Conservation (phyloP, 2,329 filamentous ascomycete genomes). For the Monilinia fructigena region DNA sequence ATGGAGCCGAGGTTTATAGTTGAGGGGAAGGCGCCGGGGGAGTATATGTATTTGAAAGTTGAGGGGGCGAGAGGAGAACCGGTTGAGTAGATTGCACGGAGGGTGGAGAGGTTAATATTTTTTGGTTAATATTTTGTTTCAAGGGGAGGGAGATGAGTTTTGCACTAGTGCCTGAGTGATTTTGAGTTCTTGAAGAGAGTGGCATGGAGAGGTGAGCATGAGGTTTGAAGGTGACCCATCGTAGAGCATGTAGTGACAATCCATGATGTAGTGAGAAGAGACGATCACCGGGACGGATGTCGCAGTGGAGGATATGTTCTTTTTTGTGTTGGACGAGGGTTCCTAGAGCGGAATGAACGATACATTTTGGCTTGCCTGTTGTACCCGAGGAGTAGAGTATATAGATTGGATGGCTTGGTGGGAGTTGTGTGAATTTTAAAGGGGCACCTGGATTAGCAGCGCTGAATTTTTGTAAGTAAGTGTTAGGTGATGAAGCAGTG, state of each 20-base stretch:
- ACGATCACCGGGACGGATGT: constrained; percentile 68
- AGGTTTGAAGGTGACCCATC: constrained; percentile 83
- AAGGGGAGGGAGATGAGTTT: constrained; percentile 66
- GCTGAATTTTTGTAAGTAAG: constrained; percentile 28
- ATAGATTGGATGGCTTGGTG: constrained; percentile 85
- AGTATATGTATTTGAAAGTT: constrained; percentile 87
- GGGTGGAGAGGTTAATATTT: constrained; percentile 56
- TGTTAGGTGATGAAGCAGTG: constrained; percentile 28
- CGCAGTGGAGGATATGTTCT: constrained; percentile 85
- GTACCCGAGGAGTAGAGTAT: constrained; percentile 93
- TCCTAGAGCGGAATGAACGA: constrained; percentile 86
- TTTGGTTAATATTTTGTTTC: constrained; percentile 50
- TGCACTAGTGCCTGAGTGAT: constrained; percentile 94
- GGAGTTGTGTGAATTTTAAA: constrained; percentile 71
- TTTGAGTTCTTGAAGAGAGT: constrained; percentile 70
- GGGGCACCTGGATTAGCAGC: constrained; percentile 39
- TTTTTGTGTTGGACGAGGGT: constrained; percentile 97
- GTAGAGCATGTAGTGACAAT: constrained; percentile 82
- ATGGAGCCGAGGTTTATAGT: constrained; percentile 88
- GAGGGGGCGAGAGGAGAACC: constrained; percentile 89
- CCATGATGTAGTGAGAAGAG: constrained; percentile 88
- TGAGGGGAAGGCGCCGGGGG: constrained; percentile 64
- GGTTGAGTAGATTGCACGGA: constrained; percentile 90
- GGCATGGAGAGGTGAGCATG: constrained; percentile 80
- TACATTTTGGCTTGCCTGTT: constrained; percentile 84